Percentiles rank a stretch among this genome's conserved stretches.
Conservation (phyloP, 1,139 yeast species). For the Taphrina flavorubra region DNA sequence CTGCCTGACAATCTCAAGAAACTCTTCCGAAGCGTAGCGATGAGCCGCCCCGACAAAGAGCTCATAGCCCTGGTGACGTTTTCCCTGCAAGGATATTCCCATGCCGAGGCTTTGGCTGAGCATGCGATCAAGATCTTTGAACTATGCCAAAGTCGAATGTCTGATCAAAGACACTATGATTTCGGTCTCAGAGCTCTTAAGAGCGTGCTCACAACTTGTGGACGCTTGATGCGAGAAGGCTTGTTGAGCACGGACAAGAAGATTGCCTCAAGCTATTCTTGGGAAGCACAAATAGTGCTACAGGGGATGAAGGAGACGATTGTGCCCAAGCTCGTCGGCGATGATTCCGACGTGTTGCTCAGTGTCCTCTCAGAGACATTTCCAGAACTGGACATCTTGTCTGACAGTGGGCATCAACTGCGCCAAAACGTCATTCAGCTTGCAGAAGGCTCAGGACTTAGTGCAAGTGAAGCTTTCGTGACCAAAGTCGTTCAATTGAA, state of each 20-base stretch:
- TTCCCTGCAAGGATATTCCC: slow-evolving; percentile 70
- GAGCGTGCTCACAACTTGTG: slow-evolving; percentile 66
- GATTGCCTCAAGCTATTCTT: slow-evolving; percentile 34
- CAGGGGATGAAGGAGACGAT: slow-evolving; percentile 66
- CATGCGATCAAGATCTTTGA: slow-evolving; percentile 65
- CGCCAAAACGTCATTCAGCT: slow-evolving; percentile 45
- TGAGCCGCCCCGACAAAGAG: slow-evolving; percentile 73
- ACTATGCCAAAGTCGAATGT: slow-evolving; percentile 54
- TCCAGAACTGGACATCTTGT: slow-evolving; percentile 47
- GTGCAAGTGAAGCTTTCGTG: slow-evolving; percentile 56
- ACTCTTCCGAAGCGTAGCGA: slow-evolving; percentile 74
- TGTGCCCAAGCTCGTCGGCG: slow-evolving; percentile 65
- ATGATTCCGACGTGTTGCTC: slow-evolving; percentile 58
- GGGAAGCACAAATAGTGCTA: slow-evolving; percentile 58
- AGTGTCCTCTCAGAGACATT: slow-evolving; percentile 51
- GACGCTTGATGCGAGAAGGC: slow-evolving; percentile 56
- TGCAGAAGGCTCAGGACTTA: slow-evolving; percentile 49
- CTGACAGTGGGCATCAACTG: slow-evolving; percentile 47
- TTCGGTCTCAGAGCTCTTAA: slow-evolving; percentile 87
- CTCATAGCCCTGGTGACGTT: slow-evolving; percentile 75
- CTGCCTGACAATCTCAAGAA: slow-evolving; percentile 87
- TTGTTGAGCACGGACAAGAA: slow-evolving; percentile 1
- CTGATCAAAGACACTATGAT: slow-evolving; percentile 78
- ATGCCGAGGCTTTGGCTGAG: slow-evolving; percentile 59
- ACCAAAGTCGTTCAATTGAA: slow-evolving; percentile 67